A percentile compares a stretch with the other conserved stretches of the same genome.
Conservation (phyloP, 768 basidiomycete genomes). For the Hydnum rufescens region DNA sequence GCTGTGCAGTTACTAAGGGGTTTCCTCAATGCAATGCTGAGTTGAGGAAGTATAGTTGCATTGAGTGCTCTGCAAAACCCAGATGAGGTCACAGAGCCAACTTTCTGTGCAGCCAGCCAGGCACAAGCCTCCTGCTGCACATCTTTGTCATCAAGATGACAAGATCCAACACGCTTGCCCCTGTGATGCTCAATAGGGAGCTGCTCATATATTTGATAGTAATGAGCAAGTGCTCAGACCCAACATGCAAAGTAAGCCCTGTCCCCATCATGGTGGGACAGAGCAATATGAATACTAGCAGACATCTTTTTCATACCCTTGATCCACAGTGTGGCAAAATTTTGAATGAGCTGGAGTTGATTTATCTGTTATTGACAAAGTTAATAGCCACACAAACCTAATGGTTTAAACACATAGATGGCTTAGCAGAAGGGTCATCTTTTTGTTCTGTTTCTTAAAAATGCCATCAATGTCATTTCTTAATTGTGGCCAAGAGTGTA, state of each 20-base stretch:
- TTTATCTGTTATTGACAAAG: no score
- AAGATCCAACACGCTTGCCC: neutral
- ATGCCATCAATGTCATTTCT: no score
- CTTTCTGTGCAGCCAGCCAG: neutral
- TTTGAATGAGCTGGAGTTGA: constrained; percentile 18
- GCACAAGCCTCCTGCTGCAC: neutral
- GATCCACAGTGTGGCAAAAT: constrained; percentile 18
- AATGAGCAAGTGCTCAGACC: neutral
- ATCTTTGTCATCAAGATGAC: neutral
- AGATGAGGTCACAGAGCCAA: neutral
- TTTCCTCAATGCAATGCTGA: neutral
- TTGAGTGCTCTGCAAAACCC: neutral
- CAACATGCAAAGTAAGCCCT: neutral
- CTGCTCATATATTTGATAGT: neutral
- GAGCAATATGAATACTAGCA: neutral
- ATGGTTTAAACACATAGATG: no score
- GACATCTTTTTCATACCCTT: constrained; percentile 14
- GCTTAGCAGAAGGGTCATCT: no score
- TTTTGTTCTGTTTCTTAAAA: no score
- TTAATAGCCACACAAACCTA: no score
- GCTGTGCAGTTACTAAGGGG: neutral
- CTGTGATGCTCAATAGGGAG: neutral
- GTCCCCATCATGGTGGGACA: neutral
- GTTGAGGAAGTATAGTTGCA: neutral
- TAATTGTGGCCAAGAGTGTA: no score